Percentiles rank a stretch among this genome's conserved stretches.
Conservation (phyloP, 2,329 filamentous ascomycete genomes). For the Pyricularia pennisetigena region DNA sequence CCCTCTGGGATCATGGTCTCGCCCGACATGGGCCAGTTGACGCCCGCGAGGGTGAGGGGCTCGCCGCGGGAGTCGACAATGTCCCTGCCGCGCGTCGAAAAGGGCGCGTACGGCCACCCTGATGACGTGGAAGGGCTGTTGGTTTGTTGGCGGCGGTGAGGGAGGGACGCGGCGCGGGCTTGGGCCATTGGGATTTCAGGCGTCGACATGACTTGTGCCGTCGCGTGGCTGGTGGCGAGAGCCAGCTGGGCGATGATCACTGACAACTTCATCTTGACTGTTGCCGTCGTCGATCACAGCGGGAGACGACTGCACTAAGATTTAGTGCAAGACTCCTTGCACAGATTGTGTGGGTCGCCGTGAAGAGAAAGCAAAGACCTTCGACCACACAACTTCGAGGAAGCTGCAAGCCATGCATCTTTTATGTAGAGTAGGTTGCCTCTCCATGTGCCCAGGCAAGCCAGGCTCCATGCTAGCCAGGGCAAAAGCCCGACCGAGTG, state of each 20-base stretch:
- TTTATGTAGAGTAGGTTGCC: background rate
- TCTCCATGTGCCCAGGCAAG: background rate
- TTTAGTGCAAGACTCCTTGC: background rate
- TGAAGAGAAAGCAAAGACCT: background rate
- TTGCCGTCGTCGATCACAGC: background rate
- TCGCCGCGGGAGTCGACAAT: slow-evolving; percentile 26
- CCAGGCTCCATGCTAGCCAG: background rate
- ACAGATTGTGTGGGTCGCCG: background rate
- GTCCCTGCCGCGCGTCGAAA: slow-evolving; percentile 25
- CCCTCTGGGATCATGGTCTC: slow-evolving; percentile 48
- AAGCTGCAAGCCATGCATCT: background rate
- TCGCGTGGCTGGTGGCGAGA: background rate
- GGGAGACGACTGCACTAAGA: background rate
- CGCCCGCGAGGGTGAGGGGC: slow-evolving; percentile 24
- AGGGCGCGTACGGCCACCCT: slow-evolving; percentile 27
- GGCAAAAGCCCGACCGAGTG: background rate
- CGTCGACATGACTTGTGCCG: slow-evolving; percentile 3
- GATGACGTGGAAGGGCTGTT: background rate
- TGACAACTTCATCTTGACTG: slow-evolving; percentile 5
- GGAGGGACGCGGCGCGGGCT: background rate
- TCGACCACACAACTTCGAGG: background rate
- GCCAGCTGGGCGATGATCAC: slow-evolving; percentile 1
- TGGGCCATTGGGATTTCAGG: background rate
- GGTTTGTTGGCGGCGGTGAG: background rate
- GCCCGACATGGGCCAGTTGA: slow-evolving; percentile 26